Evolutionary conservation across 2,329 filamentous ascomycete species (phyloP).

Genomic region (Diplodia seriata): DNA sequence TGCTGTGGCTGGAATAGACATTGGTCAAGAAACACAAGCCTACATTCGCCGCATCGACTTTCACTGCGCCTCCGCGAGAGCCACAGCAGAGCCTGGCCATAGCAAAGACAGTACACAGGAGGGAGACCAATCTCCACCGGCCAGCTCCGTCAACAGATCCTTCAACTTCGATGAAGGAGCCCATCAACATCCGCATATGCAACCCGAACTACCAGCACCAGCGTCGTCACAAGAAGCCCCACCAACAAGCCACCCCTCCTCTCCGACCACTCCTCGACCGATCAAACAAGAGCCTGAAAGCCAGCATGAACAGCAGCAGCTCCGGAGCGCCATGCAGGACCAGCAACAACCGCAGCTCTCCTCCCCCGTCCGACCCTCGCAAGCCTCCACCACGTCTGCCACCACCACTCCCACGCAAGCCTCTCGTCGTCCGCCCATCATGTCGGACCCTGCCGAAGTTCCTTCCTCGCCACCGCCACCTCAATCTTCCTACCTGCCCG

Average conservation of each 20-base stretch:
- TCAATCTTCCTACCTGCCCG: not conserved
- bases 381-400: not conserved
- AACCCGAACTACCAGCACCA: not conserved
- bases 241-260: not conserved
- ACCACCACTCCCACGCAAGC: conserved; percentile 15
- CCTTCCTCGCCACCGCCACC: not conserved
- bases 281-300: conserved; percentile 18
- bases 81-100: not conserved
- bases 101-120: not conserved
- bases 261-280: not conserved
- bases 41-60: conserved; percentile 28
- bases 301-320: not conserved
- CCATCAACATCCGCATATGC: not conserved
- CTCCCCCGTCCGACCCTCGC: not conserved
- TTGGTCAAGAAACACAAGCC: conserved; percentile 29
- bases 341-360: not conserved
- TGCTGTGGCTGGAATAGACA: conserved; percentile 19
- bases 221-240: not conserved
- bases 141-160: not conserved
- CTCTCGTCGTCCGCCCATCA: not conserved
- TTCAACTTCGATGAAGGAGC: conserved; percentile 24
- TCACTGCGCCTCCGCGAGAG: not conserved
- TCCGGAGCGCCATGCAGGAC: not conserved
- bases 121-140: not conserved
- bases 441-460: not conserved